Percentiles rank a stretch among this genome's conserved stretches.
These are phyloP conservation scores for Poa pratensis DNA, from an alignment of 176 grass and related monocot species.

Conservation along the genomic window DNA sequence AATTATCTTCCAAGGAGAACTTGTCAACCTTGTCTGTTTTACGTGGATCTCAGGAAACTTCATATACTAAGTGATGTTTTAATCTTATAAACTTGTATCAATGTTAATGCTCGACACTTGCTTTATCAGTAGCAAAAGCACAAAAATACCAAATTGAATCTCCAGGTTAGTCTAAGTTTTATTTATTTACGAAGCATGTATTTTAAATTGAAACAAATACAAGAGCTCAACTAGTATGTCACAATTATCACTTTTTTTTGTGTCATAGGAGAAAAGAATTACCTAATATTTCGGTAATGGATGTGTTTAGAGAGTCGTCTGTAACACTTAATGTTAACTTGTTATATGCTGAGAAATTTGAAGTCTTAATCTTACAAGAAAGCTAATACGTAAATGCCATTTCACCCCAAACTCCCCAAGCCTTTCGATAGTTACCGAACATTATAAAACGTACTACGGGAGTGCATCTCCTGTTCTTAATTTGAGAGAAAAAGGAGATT, in stretches of 20 bases:
- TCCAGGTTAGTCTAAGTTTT: constrained; percentile 27
- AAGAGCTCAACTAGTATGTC: too few species aligned
- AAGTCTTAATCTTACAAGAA: neutral
- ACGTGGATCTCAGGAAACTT: constrained; percentile 18
- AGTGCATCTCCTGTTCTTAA: neutral
- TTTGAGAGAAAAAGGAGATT: neutral
- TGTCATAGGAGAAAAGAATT: neutral
- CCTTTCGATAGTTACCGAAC: neutral
- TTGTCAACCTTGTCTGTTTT: constrained; percentile 16
- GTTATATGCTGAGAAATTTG: neutral
- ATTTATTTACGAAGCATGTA: neutral
- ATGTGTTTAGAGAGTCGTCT: constrained; percentile 24
- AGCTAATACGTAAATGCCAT: neutral
- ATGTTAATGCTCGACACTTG: constrained; percentile 12
- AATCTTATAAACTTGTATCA: neutral
- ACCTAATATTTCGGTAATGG: constrained; percentile 23
- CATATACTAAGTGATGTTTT: constrained; percentile 15
- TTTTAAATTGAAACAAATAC: neutral
- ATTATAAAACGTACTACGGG: neutral
- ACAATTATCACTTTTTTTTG: too few species aligned
- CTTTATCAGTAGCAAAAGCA: constrained; percentile 25
- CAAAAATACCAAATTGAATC: constrained; percentile 29
- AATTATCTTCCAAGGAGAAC: neutral
- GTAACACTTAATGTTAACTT: constrained; percentile 28
- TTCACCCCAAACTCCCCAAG: neutral